Evolutionary conservation across 2,329 filamentous ascomycete species (phyloP), one percentile per base, ranked within the genome.

Genomic region (Leptosphaerulina australis): DNA sequence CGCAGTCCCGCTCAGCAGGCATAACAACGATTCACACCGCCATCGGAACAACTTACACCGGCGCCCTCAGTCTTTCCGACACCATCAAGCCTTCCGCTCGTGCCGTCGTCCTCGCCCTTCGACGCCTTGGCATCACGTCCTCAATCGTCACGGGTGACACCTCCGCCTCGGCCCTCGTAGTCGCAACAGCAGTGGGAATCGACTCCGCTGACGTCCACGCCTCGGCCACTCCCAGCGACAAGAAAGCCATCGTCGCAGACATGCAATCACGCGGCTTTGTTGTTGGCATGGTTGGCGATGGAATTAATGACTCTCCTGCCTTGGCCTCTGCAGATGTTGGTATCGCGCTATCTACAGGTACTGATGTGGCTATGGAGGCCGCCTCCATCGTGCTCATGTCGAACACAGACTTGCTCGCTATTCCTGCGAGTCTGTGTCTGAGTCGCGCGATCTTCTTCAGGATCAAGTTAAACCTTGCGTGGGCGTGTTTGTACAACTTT

Each of bases 241-340:
- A 99, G 71, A 92, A 95, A 70, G 79, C 82, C 21, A 95, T 97
- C 60, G 82, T 99, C 63, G 83, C 85, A 39, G 78, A 87, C 44
- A 81, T 97, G 14, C 91, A 97, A 75, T 78, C 80, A 0, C 66
- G 67, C 28, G 91, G 91, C 53, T 83, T 91, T 63, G 79, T 88
- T 39, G 90, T 97, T 20, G 94, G 90, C 60, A 99, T 99, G 94
- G 92, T 97, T 11, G 70, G 94, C 43, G 94, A 99, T 72, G 94
- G 94, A 31, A 97, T 99, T 81, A 99, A 99, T 74, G 94, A 99
- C 77, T 96, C 91, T 0, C 94, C 94, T 0, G 94, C 94, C 0
- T 84, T 99, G 9, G 94, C 91, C 0, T 96, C 91, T 0, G 92
- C 94, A 9, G 87, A 96, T 62, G 86, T 97, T 21, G 94, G 94